Conservation (phyloP, 805 yeast genomes). For the Starmerella potacharoeniae region DNA sequence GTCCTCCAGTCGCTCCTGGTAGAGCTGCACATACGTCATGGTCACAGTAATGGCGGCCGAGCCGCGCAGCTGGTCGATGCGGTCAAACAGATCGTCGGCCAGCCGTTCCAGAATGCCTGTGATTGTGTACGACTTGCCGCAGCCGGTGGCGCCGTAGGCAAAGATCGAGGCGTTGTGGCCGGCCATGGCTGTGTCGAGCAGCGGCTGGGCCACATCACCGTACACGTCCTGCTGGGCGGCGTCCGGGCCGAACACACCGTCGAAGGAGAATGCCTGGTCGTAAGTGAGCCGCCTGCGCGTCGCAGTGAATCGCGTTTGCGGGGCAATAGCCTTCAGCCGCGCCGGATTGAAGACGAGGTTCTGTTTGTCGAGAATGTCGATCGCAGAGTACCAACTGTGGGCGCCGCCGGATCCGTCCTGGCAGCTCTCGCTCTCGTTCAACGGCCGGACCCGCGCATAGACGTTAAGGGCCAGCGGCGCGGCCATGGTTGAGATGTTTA, state of each 20-base stretch:
- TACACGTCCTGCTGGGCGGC: slow-evolving; percentile 60
- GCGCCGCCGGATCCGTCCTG: neutral
- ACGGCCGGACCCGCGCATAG: slow-evolving; percentile 11
- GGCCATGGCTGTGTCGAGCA: slow-evolving; percentile 62
- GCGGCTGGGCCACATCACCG: slow-evolving; percentile 52
- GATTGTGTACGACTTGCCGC: slow-evolving; percentile 93
- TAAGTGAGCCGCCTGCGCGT: slow-evolving; percentile 2
- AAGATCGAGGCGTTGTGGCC: slow-evolving; percentile 87
- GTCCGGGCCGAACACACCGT: slow-evolving; percentile 57
- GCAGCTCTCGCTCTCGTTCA: slow-evolving; percentile 2
- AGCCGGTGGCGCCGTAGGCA: slow-evolving; percentile 94
- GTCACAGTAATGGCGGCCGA: slow-evolving; percentile 36
- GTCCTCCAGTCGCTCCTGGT: slow-evolving; percentile 81
- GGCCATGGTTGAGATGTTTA: slow-evolving; percentile 1
- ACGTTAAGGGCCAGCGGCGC: slow-evolving; percentile 1
- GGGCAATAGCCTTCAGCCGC: slow-evolving; percentile 24
- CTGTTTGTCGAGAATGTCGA: slow-evolving; percentile 59
- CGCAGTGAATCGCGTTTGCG: slow-evolving; percentile 1
- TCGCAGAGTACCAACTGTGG: slow-evolving; percentile 27
- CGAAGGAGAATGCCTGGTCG: slow-evolving; percentile 51
- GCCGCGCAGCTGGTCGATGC: slow-evolving; percentile 7
- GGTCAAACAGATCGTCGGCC: slow-evolving; percentile 56
- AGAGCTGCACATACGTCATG: slow-evolving; percentile 62
- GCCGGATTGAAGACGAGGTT: slow-evolving; percentile 85
- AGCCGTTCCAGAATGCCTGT: slow-evolving; percentile 72